Base-by-base conservation (phyloP, 164 flowering plant genomes). In the Houttuynia cordata region DNA sequence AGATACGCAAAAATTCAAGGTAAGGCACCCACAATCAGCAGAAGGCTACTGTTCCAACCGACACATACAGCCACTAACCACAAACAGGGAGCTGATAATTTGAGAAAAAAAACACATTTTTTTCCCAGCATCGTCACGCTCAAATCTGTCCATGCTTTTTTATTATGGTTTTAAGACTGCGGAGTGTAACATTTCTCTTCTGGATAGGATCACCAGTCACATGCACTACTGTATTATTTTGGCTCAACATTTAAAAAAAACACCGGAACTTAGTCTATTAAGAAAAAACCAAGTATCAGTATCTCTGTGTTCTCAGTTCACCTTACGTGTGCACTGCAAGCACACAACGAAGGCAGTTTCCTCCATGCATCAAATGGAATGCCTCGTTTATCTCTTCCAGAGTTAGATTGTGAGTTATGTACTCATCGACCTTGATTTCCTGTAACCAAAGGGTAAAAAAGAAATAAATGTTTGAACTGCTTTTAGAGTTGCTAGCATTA, bases 371-470 rank as follows among this genome's bases (percentile, higher is more conserved):
- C 78, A 90, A 78, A 76, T 90, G 79, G 68, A 93, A 90, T 5
- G 89, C 97, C 64, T 88, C 62, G 78, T 93, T 90, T 73, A 93
- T 93, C 60, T 90, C 96, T 19, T 56, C 79, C 47, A 93, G 84
- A 34, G 88, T 82, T 82, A 85, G 19, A 37, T 65, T 79, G 73
- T 90, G 97, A 53, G 95, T 90, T 53, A 93, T 79, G 79, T 93
- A 93, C 72, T 93, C 98, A 52, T 93, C 98, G 23, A 93, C 85
- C 79, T 93, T 93, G 71, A 93, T 90, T 77, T 93, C 98, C 98
- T 93, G 84, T 47, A 69, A 67, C 14, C 24, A 18, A 37, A 24
- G 24, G 13, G 42, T 5, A 55, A 24, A 34, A n/a, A 18, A 4
- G 37, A 30, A 30, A 45, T 45, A 45, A 45, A 17, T 45, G 14